Percentiles rank a stretch among this genome's conserved stretches.
Conservation (phyloP, 345 rosid species). For the Limnanthes douglasii region DNA sequence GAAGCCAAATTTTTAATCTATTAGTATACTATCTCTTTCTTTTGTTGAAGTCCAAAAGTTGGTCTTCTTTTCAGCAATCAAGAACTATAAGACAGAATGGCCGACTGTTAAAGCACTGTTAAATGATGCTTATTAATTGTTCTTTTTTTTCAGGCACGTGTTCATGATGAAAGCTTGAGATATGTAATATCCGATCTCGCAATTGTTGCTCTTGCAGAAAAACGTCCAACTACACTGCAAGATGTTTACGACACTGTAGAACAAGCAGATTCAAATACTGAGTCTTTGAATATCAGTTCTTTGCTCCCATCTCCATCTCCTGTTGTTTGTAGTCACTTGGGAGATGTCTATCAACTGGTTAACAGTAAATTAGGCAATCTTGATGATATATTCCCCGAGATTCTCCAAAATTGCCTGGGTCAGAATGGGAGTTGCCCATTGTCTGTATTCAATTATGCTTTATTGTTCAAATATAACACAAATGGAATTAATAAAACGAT, state of each 20-base stretch:
- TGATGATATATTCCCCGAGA: constrained; percentile 24
- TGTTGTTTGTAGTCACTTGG: constrained; percentile 58
- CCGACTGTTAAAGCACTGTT: no score
- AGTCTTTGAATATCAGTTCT: constrained; percentile 27
- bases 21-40: no score
- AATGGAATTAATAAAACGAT: constrained; percentile 19
- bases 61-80: no score
- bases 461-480: constrained; percentile 35
- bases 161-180: constrained; percentile 89
- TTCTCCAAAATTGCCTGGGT: constrained; percentile 66
- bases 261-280: constrained; percentile 41
- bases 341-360: constrained; percentile 30
- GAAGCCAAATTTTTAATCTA: background rate
- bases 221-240: constrained; percentile 22
- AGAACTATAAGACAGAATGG: no score
- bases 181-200: constrained; percentile 78
- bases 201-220: constrained; percentile 42
- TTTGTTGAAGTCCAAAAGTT: no score
- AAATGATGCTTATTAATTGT: background rate
- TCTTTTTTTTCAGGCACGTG: constrained; percentile 43
- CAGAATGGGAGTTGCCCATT: constrained; percentile 61
- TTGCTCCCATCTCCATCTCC: constrained; percentile 43
- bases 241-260: constrained; percentile 33
- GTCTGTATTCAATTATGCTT: constrained; percentile 55
- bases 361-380: constrained; percentile 21